Conservation (phyloP, 176 grass and related monocot genomes). For the Tillandsia leiboldiana region DNA sequence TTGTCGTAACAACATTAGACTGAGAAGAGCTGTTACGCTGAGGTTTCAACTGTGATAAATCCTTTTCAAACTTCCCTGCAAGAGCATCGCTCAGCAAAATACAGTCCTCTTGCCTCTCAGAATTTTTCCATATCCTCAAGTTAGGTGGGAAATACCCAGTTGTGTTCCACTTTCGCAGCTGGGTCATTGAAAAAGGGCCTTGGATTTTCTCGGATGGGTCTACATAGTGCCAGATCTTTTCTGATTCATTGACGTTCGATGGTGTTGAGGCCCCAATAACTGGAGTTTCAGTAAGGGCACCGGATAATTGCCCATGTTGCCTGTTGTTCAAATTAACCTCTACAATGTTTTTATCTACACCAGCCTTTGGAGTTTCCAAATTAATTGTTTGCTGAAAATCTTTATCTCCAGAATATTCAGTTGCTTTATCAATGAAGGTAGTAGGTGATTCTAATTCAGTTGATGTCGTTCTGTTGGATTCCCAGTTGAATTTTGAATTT, state of each 20-base stretch:
- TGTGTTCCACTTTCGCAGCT: constrained; percentile 85
- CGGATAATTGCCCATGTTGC: constrained; percentile 23
- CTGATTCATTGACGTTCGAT: constrained; percentile 45
- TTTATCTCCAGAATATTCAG: constrained; percentile 33
- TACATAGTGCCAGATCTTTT: constrained; percentile 89
- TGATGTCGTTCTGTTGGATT: constrained; percentile 42
- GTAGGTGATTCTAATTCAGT: constrained; percentile 44
- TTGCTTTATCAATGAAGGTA: constrained; percentile 26
- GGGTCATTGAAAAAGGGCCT: constrained; percentile 88
- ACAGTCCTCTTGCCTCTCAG: constrained; percentile 81
- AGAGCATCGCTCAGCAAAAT: constrained; percentile 82
- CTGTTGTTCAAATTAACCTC: constrained; percentile 18
- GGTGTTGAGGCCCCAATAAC: constrained; percentile 17
- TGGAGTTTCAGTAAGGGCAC: constrained; percentile 25
- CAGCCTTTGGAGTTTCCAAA: constrained; percentile 28
- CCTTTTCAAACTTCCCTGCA: constrained; percentile 70
- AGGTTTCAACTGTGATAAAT: constrained; percentile 53
- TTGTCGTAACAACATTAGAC: constrained; percentile 14
- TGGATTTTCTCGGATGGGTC: constrained; percentile 87
- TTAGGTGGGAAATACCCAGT: constrained; percentile 79
- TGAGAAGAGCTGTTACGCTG: constrained; percentile 30
- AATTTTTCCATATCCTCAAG: constrained; percentile 76
- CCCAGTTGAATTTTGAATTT: constrained; percentile 43
- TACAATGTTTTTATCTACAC: constrained; percentile 23
- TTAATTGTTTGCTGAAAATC: constrained; percentile 24